Evolutionary conservation across 2,329 filamentous ascomycete genomes (phyloP), one percentile per base, ranked within the genome.

Genomic region (Ceratocystis cacaofunesta): DNA sequence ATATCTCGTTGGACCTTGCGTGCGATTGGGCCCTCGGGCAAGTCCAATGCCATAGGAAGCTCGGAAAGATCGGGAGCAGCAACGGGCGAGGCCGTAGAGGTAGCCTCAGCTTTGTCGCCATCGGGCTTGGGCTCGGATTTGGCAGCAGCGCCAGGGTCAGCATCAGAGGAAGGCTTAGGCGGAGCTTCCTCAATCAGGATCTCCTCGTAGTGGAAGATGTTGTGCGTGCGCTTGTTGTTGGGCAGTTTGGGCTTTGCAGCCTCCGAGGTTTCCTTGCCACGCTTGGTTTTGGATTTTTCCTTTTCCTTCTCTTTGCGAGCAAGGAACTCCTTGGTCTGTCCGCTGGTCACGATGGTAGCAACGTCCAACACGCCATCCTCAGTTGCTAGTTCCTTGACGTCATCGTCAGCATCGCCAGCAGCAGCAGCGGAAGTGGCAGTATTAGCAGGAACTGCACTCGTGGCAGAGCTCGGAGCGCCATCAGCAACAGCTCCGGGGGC

Each of bases 281-380:
- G 80, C 71, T 87, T 88, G 69, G 81, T 84, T 67, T 82, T 81
- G 2, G 76, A 78, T 74, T 84, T 86, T 68, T 88, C 85, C 78
- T 89, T 92, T 72, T 92, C 88, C 72, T 85, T 88, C 72, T 92
- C 89, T 73, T 89, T 90, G 75, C 89, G 89, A 8, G 88, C 89
- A 5, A 94, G 77, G 70, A 91, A 92, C 71, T 94, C 89, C 70
- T 85, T 84, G 70, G 90, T 90, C 73, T 90, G 88, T 41, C 89
- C 89, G 70, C 85, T 88, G 0, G 88, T 88, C 44, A 94, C 89
- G 69, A 94, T 92, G 69, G 82, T 87, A n/a, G 89, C 90, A 60
- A 94, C 88, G 70, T 94, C 88, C 2, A 94, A 78, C 7, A 92
- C 88, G 28, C 89, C 89, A 66, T 92, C 89, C 1, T 85, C 82